These are phyloP conservation scores for Populus simonii DNA, from an alignment of 345 rosid species.

Conservation along the genomic window DNA sequence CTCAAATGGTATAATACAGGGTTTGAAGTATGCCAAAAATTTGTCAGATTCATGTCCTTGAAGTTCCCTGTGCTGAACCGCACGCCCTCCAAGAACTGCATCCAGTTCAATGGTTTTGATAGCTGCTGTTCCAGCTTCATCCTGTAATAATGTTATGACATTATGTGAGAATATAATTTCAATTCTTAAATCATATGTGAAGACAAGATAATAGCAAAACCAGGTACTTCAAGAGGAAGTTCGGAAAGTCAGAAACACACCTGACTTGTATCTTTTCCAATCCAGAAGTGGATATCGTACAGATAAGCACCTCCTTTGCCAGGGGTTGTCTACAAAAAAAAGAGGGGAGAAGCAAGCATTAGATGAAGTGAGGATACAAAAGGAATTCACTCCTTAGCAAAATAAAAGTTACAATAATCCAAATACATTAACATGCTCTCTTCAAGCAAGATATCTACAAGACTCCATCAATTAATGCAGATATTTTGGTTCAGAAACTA, in stretches of 20 bases:
- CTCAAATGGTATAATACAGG: conserved; percentile 91
- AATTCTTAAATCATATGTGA: conserved; percentile 5
- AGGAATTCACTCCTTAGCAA: background rate
- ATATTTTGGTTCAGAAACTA: background rate
- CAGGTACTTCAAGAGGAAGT: background rate
- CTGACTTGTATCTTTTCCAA: conserved; percentile 97
- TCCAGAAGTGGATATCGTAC: conserved; percentile 94
- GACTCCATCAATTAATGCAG: background rate
- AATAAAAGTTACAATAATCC: background rate
- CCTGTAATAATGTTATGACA: conserved; percentile 42
- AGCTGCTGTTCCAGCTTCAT: conserved; percentile 99
- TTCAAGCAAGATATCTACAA: background rate
- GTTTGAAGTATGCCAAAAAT: conserved; percentile 94
- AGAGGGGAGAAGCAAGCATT: conserved; percentile 10
- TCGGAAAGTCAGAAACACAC: conserved; percentile 32
- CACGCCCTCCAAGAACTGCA: conserved; percentile 95
- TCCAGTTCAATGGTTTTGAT: conserved; percentile 96
- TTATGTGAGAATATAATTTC: conserved; percentile 14
- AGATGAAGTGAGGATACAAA: conserved; percentile 8
- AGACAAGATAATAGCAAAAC: conserved; percentile 5
- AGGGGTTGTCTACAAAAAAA: conserved; percentile 60
- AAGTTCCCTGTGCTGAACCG: conserved; percentile 93
- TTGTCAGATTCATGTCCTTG: conserved; percentile 98
- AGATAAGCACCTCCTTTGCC: conserved; percentile 82
- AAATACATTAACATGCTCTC: background rate